phyloP scores from a whole-genome alignment of 441 rosid genomes.

The Euphorbia celastroides region DNA sequence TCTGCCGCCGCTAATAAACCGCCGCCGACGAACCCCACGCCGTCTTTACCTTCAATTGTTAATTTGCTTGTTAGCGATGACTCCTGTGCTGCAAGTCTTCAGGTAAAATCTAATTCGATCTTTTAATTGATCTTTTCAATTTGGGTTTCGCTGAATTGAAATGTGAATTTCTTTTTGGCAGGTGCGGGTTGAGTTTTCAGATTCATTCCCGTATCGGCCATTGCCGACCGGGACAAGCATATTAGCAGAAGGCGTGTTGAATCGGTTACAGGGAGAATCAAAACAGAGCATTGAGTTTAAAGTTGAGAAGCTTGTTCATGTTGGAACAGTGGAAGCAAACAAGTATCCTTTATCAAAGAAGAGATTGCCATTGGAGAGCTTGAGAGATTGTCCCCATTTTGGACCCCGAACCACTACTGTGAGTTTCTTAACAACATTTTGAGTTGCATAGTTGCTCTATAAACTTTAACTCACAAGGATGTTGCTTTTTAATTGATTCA shows the following conservation, averaged over 20 bases:
- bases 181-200: constrained; percentile 64
- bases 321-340: constrained; percentile 60
- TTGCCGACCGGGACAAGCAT: constrained; percentile 59
- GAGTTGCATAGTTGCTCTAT: no score
- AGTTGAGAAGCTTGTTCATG: constrained; percentile 60
- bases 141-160: background rate
- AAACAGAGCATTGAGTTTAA: constrained; percentile 51
- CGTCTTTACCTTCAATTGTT: constrained; percentile 23
- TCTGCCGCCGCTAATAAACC: constrained; percentile 22
- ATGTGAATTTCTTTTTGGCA: constrained; percentile 17
- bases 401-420: constrained; percentile 86
- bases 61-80: constrained; percentile 64
- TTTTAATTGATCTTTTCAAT: background rate
- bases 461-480: no score
- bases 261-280: constrained; percentile 19
- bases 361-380: constrained; percentile 55
- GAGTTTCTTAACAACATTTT: background rate
- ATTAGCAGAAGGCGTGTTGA: constrained; percentile 60
- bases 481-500: constrained; percentile 25
- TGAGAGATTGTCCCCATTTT: constrained; percentile 70
- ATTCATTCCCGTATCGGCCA: constrained; percentile 35
- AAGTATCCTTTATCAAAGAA: constrained; percentile 63
- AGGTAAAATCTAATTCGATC: constrained; percentile 27
- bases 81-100: constrained; percentile 52
- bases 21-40: constrained; percentile 5